A percentile compares a stretch with the other conserved stretches of the same genome.
phyloP scores from a whole-genome alignment of 1,139 yeast genomes.

The Blastobotrys proliferans region DNA sequence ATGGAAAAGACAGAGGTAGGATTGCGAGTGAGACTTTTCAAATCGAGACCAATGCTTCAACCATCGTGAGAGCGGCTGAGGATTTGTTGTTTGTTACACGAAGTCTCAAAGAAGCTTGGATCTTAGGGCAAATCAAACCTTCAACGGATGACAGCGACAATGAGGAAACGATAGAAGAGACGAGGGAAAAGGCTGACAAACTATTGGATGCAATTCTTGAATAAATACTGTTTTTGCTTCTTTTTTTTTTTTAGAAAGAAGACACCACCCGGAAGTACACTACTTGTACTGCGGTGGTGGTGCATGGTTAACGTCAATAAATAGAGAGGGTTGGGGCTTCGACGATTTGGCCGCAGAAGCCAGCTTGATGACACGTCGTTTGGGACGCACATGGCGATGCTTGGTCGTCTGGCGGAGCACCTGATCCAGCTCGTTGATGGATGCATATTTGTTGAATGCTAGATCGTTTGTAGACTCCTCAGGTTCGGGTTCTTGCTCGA shows the following conservation, averaged over 20 bases:
- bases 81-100: slow-evolving; percentile 39
- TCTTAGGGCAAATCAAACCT: slow-evolving; percentile 38
- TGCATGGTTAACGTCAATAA: background rate
- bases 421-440: background rate
- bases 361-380: slow-evolving; percentile 4
- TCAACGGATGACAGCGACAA: slow-evolving; percentile 19
- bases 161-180: slow-evolving; percentile 14
- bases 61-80: slow-evolving; percentile 38
- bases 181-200: slow-evolving; percentile 20
- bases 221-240: background rate
- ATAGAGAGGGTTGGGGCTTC: background rate
- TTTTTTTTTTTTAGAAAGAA: background rate
- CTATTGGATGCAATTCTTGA: slow-evolving; percentile 27
- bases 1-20: slow-evolving; percentile 32
- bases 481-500: background rate
- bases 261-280: background rate
- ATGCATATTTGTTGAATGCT: background rate
- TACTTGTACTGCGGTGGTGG: slow-evolving; percentile 6
- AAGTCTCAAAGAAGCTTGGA: slow-evolving; percentile 41
- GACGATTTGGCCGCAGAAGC: background rate
- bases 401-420: background rate
- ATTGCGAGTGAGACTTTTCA: slow-evolving; percentile 34
- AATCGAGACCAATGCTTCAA: slow-evolving; percentile 34
- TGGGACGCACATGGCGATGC: slow-evolving; percentile 1
- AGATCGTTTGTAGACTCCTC: background rate